Conservation (phyloP, 179 eudicot species). For the Beta corolliflora region DNA sequence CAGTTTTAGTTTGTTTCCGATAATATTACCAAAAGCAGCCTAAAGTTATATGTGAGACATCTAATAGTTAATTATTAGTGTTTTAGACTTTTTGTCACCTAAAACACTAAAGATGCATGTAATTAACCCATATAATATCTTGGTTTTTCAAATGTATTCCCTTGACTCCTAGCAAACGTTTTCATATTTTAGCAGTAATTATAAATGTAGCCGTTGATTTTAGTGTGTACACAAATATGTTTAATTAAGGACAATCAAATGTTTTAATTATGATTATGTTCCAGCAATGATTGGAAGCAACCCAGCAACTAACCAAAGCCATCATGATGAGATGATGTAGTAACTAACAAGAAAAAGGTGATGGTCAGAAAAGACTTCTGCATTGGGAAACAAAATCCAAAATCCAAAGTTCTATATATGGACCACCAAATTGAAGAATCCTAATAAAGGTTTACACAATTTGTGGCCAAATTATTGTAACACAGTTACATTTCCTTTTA, state of each 20-base stretch:
- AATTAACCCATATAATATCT: background rate
- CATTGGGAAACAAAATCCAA: constrained; percentile 20
- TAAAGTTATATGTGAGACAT: too few species aligned
- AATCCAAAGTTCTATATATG: constrained; percentile 11
- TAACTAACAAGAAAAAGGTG: constrained; percentile 16
- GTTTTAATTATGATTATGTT: background rate
- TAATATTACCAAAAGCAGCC: too few species aligned
- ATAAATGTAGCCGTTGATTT: background rate
- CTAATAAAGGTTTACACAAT: constrained; percentile 10
- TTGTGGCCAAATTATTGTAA: constrained; percentile 16
- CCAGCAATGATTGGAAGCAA: constrained; percentile 14
- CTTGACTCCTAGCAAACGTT: constrained; percentile 1
- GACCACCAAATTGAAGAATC: constrained; percentile 20
- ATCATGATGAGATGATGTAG: background rate
- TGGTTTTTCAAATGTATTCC: background rate
- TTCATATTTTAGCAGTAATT: background rate
- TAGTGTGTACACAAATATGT: background rate
- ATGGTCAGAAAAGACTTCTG: constrained; percentile 19
- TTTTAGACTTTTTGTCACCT: too few species aligned
- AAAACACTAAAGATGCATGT: too few species aligned
- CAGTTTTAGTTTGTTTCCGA: too few species aligned
- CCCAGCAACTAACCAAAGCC: background rate
- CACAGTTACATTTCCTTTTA: constrained; percentile 5
- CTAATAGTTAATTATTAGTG: too few species aligned
- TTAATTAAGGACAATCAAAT: background rate